phyloP scores from a whole-genome alignment of 2,329 filamentous ascomycete species.

The Sporothrix pseudoabietina region DNA sequence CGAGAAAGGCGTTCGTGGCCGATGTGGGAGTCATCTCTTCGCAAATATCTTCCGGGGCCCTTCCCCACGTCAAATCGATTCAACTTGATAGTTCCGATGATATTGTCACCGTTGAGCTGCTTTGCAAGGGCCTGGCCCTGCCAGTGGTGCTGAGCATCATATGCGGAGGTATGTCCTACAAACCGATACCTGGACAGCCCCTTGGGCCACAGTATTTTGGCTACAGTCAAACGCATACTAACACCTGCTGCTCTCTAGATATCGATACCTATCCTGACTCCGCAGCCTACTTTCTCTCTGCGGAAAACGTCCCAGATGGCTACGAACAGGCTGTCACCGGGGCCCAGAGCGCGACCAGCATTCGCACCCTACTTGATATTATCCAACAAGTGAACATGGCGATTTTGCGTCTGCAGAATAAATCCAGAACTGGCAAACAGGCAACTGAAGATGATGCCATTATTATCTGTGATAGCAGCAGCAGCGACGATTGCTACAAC shows the following conservation, averaged over 20 bases:
- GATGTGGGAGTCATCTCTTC: slow-evolving; percentile 17
- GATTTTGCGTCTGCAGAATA: background rate
- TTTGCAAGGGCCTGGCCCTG: background rate
- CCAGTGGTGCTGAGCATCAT: background rate
- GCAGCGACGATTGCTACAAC: background rate
- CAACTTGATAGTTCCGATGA: background rate
- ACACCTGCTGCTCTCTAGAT: background rate
- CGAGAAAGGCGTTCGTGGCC: slow-evolving; percentile 39
- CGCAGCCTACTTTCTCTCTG: slow-evolving; percentile 4
- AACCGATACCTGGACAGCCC: background rate
- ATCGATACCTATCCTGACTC: slow-evolving; percentile 15
- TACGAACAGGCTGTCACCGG: background rate
- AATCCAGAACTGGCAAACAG: background rate
- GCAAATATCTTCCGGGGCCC: background rate
- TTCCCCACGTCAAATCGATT: background rate
- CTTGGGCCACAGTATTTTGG: background rate
- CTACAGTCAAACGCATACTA: background rate
- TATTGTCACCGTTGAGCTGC: background rate
- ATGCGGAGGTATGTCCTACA: slow-evolving; percentile 7
- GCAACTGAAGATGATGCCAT: background rate
- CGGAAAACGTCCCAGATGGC: background rate
- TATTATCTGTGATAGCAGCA: background rate
- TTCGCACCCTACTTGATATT: background rate
- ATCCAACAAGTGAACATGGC: background rate
- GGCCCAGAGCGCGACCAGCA: background rate